Percentiles rank a stretch among this genome's conserved stretches.
phyloP scores from a whole-genome alignment of 768 basidiomycete species.

The Hortiboletus campestris region DNA sequence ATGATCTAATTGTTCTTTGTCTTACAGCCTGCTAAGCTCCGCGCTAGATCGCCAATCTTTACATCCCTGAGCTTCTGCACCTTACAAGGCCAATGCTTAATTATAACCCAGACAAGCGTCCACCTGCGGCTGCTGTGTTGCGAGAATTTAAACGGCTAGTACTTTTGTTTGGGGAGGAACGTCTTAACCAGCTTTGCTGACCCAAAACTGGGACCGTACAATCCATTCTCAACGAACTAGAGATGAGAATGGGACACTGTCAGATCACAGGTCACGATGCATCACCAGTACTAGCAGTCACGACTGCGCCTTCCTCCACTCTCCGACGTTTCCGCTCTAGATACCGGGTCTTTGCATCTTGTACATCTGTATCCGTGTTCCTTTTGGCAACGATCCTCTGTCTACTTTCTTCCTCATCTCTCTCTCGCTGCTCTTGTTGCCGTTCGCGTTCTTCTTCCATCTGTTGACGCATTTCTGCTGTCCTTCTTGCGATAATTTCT shows the following conservation, averaged over 20 bases:
- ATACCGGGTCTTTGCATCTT: conserved; percentile 73
- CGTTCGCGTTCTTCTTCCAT: conserved; percentile 72
- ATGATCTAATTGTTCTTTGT: neutral
- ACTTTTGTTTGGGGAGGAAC: conserved; percentile 38
- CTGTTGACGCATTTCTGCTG: conserved; percentile 74
- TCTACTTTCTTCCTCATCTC: conserved; percentile 60
- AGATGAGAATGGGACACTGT: neutral
- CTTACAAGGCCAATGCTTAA: conserved; percentile 62
- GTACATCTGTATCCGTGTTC: conserved; percentile 72
- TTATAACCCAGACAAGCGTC: conserved; percentile 49
- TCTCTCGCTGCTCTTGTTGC: conserved; percentile 51
- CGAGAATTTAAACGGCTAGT: conserved; percentile 51
- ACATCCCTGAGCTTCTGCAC: conserved; percentile 57
- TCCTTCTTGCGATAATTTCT: conserved; percentile 84
- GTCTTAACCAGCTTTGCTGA: conserved; percentile 22
- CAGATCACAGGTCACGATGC: conserved; percentile 5
- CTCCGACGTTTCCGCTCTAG: conserved; percentile 77
- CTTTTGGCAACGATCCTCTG: conserved; percentile 68
- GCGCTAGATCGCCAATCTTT: conserved; percentile 51
- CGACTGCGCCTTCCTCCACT: conserved; percentile 44
- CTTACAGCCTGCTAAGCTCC: conserved; percentile 3
- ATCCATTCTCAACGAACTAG: neutral
- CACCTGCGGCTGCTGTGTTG: conserved; percentile 48
- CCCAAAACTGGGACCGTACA: neutral
- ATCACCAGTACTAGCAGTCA: conserved; percentile 3